Percentiles rank a stretch among this genome's conserved stretches.
phyloP scores from a whole-genome alignment of 108 stramenopile species.

The Nannochloropsis gaditana region DNA sequence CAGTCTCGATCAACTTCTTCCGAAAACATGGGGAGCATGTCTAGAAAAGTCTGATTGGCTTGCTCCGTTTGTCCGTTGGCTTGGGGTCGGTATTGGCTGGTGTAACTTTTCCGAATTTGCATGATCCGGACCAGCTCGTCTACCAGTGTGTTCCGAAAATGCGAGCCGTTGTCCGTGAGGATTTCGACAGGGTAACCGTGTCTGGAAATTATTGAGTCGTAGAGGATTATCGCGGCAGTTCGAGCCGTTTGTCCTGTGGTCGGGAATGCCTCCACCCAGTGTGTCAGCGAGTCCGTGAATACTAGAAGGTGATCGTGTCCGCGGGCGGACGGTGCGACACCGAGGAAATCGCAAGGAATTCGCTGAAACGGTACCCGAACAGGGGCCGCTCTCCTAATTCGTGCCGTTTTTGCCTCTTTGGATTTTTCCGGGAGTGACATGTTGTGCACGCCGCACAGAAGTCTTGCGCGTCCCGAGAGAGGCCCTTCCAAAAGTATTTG shows the following conservation, averaged over 20 bases:
- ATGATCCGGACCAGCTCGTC: neutral
- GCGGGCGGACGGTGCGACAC: neutral
- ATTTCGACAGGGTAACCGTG: neutral
- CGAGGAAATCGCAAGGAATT: neutral
- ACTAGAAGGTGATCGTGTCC: neutral
- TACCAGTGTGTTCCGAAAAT: neutral
- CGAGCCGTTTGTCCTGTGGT: neutral
- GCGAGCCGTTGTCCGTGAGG: neutral
- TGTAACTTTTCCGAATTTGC: neutral
- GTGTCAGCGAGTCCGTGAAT: neutral
- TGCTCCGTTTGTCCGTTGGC: neutral
- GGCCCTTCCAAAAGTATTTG: too few species aligned
- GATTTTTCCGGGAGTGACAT: too few species aligned
- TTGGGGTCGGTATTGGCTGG: neutral
- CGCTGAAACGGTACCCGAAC: neutral
- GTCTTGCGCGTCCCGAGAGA: too few species aligned
- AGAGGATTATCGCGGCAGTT: neutral
- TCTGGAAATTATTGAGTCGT: neutral
- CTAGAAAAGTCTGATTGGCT: neutral
- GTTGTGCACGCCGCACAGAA: too few species aligned
- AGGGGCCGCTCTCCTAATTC: neutral
- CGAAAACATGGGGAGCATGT: neutral
- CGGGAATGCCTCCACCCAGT: neutral
- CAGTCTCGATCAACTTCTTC: neutral
- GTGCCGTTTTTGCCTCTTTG: too few species aligned